A percentile compares a stretch with the other conserved stretches of the same genome.
Conservation (phyloP, 371 early-diverging fungal genomes). For the Rhizopus microsporus region DNA sequence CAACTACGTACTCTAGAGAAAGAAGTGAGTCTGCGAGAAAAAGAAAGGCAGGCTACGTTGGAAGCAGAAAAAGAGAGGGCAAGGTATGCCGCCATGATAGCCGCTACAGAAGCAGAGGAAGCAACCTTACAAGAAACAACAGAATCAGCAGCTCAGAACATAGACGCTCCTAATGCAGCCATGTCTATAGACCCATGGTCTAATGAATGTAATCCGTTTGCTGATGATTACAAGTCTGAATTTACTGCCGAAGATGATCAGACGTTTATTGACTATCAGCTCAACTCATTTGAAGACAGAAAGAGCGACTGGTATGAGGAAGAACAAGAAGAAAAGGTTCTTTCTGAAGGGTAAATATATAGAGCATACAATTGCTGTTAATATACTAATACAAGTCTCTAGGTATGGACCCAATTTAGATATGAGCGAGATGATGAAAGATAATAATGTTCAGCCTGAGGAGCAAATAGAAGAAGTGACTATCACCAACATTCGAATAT, state of each 20-base stretch:
- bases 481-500: slow-evolving; percentile 58
- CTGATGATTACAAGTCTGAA: slow-evolving; percentile 38
- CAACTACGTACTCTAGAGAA: slow-evolving; percentile 72
- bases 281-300: slow-evolving; percentile 20
- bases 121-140: too few species aligned
- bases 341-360: slow-evolving; percentile 26
- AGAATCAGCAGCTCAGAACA: slow-evolving; percentile 18
- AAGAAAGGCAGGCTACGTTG: slow-evolving; percentile 26
- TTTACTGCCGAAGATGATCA: slow-evolving; percentile 38
- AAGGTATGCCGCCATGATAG: slow-evolving; percentile 35
- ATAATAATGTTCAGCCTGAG: slow-evolving; percentile 31
- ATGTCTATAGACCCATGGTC: slow-evolving; percentile 24
- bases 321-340: slow-evolving; percentile 11
- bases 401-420: slow-evolving; percentile 47
- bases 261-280: slow-evolving; percentile 27
- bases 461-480: slow-evolving; percentile 54
- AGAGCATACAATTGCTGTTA: background rate
- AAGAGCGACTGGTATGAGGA: slow-evolving; percentile 38
- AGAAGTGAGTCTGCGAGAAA: slow-evolving; percentile 53
- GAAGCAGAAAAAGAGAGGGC: slow-evolving; percentile 37
- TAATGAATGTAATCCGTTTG: slow-evolving; percentile 32
- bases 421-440: slow-evolving; percentile 50
- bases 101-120: slow-evolving; percentile 33
- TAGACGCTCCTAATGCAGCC: slow-evolving; percentile 5
- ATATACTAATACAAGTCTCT: background rate